Percentiles rank a stretch among this genome's conserved stretches.
Evolutionary conservation across 495 filamentous ascomycete genomes (phyloP).

Genomic region (Oidiodendron maius): DNA sequence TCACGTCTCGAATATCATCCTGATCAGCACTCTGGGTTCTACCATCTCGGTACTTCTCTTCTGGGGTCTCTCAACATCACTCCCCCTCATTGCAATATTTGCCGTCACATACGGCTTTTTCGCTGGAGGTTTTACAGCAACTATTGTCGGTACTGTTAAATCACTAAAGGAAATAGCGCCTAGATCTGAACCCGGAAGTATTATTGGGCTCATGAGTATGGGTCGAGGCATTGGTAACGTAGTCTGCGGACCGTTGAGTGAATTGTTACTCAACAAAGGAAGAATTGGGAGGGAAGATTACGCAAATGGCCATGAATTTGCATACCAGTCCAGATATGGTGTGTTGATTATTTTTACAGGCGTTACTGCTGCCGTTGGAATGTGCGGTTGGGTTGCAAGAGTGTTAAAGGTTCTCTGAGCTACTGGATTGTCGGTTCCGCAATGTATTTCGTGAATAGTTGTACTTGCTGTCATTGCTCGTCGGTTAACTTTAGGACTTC

Average conservation of each 20-base stretch:
- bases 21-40: conserved; percentile 49
- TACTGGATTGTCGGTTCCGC: not conserved
- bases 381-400: not conserved
- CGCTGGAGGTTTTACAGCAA: conserved; percentile 54
- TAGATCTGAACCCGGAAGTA: conserved; percentile 39
- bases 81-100: conserved; percentile 56
- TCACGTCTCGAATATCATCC: conserved; percentile 52
- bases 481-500: not conserved
- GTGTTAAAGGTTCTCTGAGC: no score
- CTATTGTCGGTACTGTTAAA: conserved; percentile 56
- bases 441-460: not conserved
- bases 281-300: conserved; percentile 21
- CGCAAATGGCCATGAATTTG: conserved; percentile 2
- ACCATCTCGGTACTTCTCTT: conserved; percentile 55
- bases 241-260: conserved; percentile 54
- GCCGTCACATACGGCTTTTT: conserved; percentile 63
- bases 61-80: conserved; percentile 54
- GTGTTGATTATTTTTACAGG: conserved; percentile 49
- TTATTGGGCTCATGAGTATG: conserved; percentile 37
- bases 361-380: conserved; percentile 28
- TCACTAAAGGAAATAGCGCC: conserved; percentile 40
- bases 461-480: not conserved
- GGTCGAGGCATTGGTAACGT: conserved; percentile 48
- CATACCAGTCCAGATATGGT: conserved; percentile 45
- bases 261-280: conserved; percentile 40